These are phyloP conservation scores for Vaccinium vitisidaea DNA, from an alignment of 148 eudicot genomes.

Conservation along the genomic window DNA sequence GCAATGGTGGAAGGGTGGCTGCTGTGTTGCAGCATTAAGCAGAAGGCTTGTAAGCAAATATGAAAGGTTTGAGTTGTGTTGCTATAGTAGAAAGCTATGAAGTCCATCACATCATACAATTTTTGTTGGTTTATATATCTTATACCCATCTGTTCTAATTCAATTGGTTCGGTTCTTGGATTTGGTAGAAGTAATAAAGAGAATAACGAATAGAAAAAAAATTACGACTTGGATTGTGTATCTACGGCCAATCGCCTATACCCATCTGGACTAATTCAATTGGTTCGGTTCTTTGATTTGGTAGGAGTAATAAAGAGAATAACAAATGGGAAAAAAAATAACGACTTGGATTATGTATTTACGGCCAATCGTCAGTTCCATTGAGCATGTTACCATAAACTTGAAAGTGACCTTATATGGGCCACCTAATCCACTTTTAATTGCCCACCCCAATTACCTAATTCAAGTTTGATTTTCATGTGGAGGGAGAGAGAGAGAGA, in stretches of 20 bases:
- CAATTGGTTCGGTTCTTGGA: background rate
- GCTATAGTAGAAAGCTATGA: background rate
- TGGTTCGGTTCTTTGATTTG: background rate
- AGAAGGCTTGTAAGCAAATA: background rate
- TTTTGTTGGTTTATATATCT: background rate
- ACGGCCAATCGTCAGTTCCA: background rate
- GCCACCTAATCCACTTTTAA: conserved; percentile 1
- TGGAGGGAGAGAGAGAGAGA: background rate
- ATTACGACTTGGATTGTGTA: background rate
- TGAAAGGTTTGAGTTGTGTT: background rate
- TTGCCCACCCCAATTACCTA: background rate
- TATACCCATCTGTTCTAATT: background rate
- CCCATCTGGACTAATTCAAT: no score
- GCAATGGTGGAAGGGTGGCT: background rate
- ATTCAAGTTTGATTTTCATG: background rate
- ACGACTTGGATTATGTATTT: no score
- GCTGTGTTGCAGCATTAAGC: background rate
- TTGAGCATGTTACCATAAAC: background rate
- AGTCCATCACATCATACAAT: background rate
- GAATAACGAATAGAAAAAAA: background rate
- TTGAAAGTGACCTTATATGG: background rate
- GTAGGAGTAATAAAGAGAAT: background rate
- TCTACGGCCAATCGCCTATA: background rate
- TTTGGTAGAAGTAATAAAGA: background rate
- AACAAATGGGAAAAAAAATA: no score